Evolutionary conservation across 768 basidiomycete species (phyloP), one percentile per base, ranked within the genome.

Genomic region (Pleurotus giganteus): DNA sequence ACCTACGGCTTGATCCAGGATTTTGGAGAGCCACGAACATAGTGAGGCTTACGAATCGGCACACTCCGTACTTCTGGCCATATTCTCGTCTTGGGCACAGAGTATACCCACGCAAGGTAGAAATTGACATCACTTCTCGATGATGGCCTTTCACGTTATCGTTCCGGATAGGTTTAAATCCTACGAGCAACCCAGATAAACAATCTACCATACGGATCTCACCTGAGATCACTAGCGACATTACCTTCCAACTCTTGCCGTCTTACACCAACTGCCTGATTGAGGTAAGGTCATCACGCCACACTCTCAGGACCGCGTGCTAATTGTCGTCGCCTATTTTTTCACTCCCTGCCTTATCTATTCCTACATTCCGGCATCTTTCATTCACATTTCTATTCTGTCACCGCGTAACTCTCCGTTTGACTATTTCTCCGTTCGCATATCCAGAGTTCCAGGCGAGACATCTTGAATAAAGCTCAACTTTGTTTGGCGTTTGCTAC

Each of bases 1-100:
- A 45, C 44, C 27, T 27, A 21, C 17, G 23, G 5, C 26, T 17
- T 45, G 2, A 8, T 27, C 21, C 12, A 51, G 49, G 23, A 51
- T 51, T 36, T 37, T 51, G 34, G 49, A 51, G 21, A 15, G 54
- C 32, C 15, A 47, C 1, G 54, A 53, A 12, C 75, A 89, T 59
- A 83, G 88, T 29, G 88, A 93, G 59, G 83, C 83, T n/a, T 94
- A 84, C 61, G 92, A 95, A 66, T 88, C 90, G 0, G 84, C 91
- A 1, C 93, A 94, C 65, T 94, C 92, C 7, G 89, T 90, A 24
- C 71, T 94, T 31, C 73, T 95, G 12, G 78, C 91, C 3, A 74
- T 91, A 36, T 86, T 92, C 63, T 79, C 87, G 8, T 75, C 82
- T 26, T 77, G 80, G 61, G 80, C 83, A 0, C 76, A 81, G 57